phyloP scores from a whole-genome alignment of 371 early-diverging fungal genomes.

The Rhizopus delemar region DNA sequence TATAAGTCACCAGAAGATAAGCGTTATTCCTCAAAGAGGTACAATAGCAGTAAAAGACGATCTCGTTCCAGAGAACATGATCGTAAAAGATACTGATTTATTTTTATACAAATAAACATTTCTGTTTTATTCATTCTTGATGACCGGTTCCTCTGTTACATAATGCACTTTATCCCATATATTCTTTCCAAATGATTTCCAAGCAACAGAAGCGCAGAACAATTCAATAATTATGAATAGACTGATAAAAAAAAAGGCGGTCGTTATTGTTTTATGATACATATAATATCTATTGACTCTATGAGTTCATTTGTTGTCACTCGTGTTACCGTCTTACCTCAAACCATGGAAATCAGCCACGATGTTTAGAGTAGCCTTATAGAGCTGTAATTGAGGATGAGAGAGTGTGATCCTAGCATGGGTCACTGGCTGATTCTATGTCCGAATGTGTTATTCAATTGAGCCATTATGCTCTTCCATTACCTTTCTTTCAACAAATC shows the following conservation, averaged over 20 bases:
- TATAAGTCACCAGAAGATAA: neutral
- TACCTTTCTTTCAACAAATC: too few species aligned
- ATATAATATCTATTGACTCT: conserved; percentile 59
- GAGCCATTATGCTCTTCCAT: too few species aligned
- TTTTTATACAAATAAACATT: neutral
- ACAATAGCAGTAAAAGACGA: neutral
- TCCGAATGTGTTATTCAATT: too few species aligned
- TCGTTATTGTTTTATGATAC: conserved; percentile 85
- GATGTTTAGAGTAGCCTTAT: too few species aligned
- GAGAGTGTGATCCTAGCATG: too few species aligned
- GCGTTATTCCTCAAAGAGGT: neutral
- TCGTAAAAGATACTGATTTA: neutral
- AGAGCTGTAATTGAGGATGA: too few species aligned
- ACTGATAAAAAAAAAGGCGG: conserved; percentile 66
- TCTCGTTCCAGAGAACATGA: conserved; percentile 2
- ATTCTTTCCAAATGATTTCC: conserved; percentile 62
- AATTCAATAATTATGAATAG: conserved; percentile 77
- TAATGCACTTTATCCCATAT: conserved; percentile 41
- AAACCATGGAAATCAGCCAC: conserved; percentile 5
- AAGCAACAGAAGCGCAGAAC: conserved; percentile 67
- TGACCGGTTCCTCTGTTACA: conserved; percentile 9
- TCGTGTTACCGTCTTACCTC: conserved; percentile 20
- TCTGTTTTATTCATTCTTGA: conserved; percentile 8
- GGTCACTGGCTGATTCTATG: too few species aligned
- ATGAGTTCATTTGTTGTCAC: neutral